phyloP scores from a whole-genome alignment of 2,329 filamentous ascomycete species.

The Hypoxylon sp. region DNA sequence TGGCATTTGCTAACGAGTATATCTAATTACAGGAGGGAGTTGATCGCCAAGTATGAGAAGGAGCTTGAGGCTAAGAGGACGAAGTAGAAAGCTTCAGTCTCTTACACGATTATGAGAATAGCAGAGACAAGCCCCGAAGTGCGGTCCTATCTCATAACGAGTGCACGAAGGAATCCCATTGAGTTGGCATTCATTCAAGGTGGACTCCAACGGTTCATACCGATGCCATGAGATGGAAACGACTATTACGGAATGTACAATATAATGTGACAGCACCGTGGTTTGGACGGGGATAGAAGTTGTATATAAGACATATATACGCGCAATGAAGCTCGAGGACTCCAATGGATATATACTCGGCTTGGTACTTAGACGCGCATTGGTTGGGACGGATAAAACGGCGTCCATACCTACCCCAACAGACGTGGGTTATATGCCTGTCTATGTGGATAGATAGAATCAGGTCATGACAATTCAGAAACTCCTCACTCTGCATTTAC shows the following conservation, averaged over 20 bases:
- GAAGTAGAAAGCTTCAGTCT: conserved; percentile 58
- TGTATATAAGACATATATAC: conserved; percentile 24
- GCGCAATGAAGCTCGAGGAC: not conserved
- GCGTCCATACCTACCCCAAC: conserved; percentile 8
- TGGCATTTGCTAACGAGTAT: conserved; percentile 47
- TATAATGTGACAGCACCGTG: conserved; percentile 24
- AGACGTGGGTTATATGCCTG: conserved; percentile 13
- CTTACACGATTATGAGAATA: not conserved
- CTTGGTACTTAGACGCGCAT: conserved; percentile 4
- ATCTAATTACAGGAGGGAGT: conserved; percentile 65
- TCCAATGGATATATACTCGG: not conserved
- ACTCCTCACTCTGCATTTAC: conserved; percentile 36
- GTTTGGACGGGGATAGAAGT: conserved; percentile 11
- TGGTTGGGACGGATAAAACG: conserved; percentile 9
- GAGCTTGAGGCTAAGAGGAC: conserved; percentile 71
- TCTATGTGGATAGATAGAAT: conserved; percentile 14
- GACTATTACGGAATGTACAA: conserved; percentile 21
- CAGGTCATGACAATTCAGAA: conserved; percentile 27
- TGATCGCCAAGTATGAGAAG: conserved; percentile 71
- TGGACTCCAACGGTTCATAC: not conserved
- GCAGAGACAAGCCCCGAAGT: not conserved
- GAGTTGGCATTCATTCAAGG: not conserved
- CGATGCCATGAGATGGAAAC: not conserved
- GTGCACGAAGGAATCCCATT: not conserved
- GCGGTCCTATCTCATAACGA: not conserved